phyloP scores from a whole-genome alignment of 1,284 basidiomycete species.

The Marasmius sp. region DNA sequence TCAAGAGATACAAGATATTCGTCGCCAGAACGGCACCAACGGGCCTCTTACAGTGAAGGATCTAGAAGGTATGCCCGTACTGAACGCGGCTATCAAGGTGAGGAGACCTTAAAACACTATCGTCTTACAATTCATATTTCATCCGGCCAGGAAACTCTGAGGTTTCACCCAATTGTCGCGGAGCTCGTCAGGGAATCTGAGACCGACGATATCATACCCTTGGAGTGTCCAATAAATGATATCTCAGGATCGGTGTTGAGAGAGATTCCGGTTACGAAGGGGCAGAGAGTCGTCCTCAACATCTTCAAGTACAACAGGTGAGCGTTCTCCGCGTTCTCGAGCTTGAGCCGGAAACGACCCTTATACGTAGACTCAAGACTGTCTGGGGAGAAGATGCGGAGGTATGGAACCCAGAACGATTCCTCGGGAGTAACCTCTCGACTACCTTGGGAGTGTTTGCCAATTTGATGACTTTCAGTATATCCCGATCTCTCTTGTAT shows the following conservation, averaged over 20 bases:
- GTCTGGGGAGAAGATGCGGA: neutral
- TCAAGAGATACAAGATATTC: neutral
- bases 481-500: neutral
- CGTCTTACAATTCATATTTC: neutral
- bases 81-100: neutral
- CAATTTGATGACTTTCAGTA: neutral
- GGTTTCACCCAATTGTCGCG: neutral
- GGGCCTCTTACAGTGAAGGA: neutral
- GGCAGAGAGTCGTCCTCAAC: neutral
- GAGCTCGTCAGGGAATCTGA: neutral
- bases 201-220: neutral
- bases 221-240: neutral
- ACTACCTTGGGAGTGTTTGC: neutral
- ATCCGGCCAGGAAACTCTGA: neutral
- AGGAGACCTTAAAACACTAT: neutral
- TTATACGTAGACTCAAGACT: neutral
- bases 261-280: neutral
- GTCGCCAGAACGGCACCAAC: neutral
- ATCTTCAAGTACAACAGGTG: neutral
- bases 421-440: neutral
- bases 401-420: neutral
- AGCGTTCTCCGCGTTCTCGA: neutral
- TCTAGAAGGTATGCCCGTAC: neutral
- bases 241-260: neutral
- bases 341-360: neutral